Base-by-base conservation (phyloP, 23 red algal genomes). In the Chondrus crispus region DNA sequence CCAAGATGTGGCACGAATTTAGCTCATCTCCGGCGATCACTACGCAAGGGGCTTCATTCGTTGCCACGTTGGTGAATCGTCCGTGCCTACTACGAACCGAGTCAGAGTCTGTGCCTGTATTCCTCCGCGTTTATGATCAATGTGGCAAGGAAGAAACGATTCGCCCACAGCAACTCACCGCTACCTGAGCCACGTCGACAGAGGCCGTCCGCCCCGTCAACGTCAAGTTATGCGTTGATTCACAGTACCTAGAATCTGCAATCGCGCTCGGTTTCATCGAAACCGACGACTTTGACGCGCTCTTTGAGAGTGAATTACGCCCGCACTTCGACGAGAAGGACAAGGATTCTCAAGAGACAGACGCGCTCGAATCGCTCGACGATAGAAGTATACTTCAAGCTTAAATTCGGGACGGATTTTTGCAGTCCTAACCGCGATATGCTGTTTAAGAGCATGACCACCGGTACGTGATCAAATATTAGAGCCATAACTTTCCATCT, bases 61-160 rank as follows among this genome's bases (percentile, higher is more conserved):
- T 52, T 2, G 76, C 42, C 39, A 81, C 76, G 37, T 54, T n/a
- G 76, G 76, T 20, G 48, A 81, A 81, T 52, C 39, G 16, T 1
- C 76, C 43, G 45, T 13, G 26, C 48, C 49, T 81, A 53, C 1
- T 81, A 30, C 76, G 42, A 30, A 53, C 76, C 45, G 43, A 81
- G 48, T 5, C 8, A 30, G 45, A 81, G 20, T 81, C 48, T 20
- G 4, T 81, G 12, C 14, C 44, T 30, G 49, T 53, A 6, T 81
- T 81, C 76, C 76, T 81, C 54, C 48, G 42, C 39, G 29, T 81
- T 14, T 81, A 81, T 3, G 76, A 81, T 30, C 76, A 81, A 47
- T 81, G 3, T 33, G 45, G 36, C 28, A 14, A 46, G 7, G 76
- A 81, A 8, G 48, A 52, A 12, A 81, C 48, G 36, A 47, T 13